phyloP scores from a whole-genome alignment of 345 rosid genomes.

The Aquilaria malaccensis region DNA sequence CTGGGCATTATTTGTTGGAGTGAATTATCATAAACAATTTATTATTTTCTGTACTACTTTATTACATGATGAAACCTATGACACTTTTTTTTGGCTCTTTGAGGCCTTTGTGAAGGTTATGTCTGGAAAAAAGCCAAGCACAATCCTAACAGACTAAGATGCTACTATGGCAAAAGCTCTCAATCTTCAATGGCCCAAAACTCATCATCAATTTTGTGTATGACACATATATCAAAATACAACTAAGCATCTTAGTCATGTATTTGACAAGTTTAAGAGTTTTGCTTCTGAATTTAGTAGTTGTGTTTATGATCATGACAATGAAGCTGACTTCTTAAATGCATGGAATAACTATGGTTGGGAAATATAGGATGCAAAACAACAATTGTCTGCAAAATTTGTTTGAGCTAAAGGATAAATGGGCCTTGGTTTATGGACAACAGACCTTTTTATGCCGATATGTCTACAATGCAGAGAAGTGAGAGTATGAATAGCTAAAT shows the following conservation, averaged over 20 bases:
- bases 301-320: slow-evolving; percentile 27
- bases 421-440: slow-evolving; percentile 28
- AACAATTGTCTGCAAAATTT: slow-evolving; percentile 21
- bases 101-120: slow-evolving; percentile 23
- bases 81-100: slow-evolving; percentile 32
- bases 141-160: slow-evolving; percentile 28
- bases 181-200: slow-evolving; percentile 14
- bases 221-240: slow-evolving; percentile 30
- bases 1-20: slow-evolving; percentile 24
- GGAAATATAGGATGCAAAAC: slow-evolving; percentile 19
- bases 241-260: slow-evolving; percentile 20
- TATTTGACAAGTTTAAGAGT: slow-evolving; percentile 17
- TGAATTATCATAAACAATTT: slow-evolving; percentile 34
- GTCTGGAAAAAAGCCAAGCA: slow-evolving; percentile 17
- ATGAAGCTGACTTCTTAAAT: slow-evolving; percentile 20
- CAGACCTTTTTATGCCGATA: slow-evolving; percentile 26
- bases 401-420: slow-evolving; percentile 26
- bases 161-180: slow-evolving; percentile 18
- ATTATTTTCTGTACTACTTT: slow-evolving; percentile 27
- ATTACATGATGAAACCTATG: slow-evolving; percentile 26
- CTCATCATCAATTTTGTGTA: slow-evolving; percentile 20
- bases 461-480: slow-evolving; percentile 12
- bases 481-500: slow-evolving; percentile 17
- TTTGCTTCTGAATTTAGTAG: slow-evolving; percentile 20
- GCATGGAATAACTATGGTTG: slow-evolving; percentile 29